Evolutionary conservation across 2,329 filamentous ascomycete genomes (phyloP), one percentile per base, ranked within the genome.

Genomic region (Trichoderma gracile): DNA sequence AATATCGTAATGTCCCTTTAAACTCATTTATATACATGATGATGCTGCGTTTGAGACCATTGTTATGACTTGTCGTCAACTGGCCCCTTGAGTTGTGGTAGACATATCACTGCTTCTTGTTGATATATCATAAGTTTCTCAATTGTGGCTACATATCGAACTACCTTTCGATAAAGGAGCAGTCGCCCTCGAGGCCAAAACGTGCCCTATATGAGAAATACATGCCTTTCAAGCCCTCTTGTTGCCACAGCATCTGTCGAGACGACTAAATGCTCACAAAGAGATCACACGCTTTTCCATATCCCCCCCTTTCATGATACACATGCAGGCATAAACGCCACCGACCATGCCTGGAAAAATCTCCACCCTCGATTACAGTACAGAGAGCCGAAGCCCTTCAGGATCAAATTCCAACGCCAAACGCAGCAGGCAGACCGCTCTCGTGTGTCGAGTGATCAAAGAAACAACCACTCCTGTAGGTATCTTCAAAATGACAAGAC

Each of bases 401-500:
- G 53, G 62, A 69, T 62, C 63, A 27, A 42, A 66, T 38, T 65
- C 65, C 67, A 69, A 69, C 71, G 71, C 72, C 65, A 58, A 67
- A 70, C 69, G 70, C 73, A 64, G 72, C 70, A 69, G 70, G 66
- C 69, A 66, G 64, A 66, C 71, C 64, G 63, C 33, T 67, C 63
- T 60, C 63, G 33, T 64, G 64, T 57, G 49, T 19, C 21, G 50
- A 65, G 67, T 49, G 65, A 68, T 14, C 71, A 68, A 66, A 58
- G 43, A 71, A 58, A 65, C 62, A 65, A 57, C 69, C 68, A 65
- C 63, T 59, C 65, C 63, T 61, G 54, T 46, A 71, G 73, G 74
- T 75, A 75, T 75, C 71, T 70, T 73, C 61, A 67, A 67, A 67
- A 65, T 60, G 62, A 68, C 55, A 67, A 69, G 57, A 68, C 40